Conservation (phyloP, 2,329 filamentous ascomycete genomes). For the Trichoderma guizhouense region DNA sequence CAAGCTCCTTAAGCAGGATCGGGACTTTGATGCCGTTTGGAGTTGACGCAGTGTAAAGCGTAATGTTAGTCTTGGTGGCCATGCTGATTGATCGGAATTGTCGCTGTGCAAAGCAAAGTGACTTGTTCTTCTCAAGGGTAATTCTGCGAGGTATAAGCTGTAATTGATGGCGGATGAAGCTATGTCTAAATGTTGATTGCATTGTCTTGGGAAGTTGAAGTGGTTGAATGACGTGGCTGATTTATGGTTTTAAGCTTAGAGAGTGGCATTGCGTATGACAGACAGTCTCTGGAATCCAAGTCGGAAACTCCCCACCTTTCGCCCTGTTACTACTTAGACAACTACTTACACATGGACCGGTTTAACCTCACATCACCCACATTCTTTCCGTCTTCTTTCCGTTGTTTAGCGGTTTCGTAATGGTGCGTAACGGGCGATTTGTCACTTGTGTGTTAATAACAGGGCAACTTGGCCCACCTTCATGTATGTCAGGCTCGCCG, state of each 20-base stretch:
- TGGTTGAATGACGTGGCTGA: not conserved
- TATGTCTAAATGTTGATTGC: not conserved
- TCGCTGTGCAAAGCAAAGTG: not conserved
- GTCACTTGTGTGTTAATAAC: not conserved
- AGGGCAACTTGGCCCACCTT: no score
- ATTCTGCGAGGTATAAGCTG: not conserved
- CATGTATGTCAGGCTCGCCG: no score
- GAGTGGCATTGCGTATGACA: not conserved
- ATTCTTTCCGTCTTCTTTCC: not conserved
- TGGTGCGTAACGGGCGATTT: not conserved
- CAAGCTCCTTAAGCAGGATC: not conserved
- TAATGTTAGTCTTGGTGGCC: not conserved
- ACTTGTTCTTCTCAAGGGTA: not conserved
- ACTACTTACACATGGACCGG: not conserved
- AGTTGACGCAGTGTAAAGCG: not conserved
- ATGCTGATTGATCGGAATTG: not conserved
- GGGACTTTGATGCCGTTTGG: not conserved
- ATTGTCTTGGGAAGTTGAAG: not conserved
- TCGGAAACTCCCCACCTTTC: not conserved
- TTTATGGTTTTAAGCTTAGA: not conserved
- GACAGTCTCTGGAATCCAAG: not conserved
- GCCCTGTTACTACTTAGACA: not conserved
- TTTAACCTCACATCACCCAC: not conserved
- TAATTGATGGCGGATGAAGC: not conserved
- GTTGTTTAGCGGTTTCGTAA: not conserved